Evolutionary conservation across 2,329 filamentous ascomycete genomes (phyloP), one percentile per base, ranked within the genome.

Genomic region (Aspergillus sp.): DNA sequence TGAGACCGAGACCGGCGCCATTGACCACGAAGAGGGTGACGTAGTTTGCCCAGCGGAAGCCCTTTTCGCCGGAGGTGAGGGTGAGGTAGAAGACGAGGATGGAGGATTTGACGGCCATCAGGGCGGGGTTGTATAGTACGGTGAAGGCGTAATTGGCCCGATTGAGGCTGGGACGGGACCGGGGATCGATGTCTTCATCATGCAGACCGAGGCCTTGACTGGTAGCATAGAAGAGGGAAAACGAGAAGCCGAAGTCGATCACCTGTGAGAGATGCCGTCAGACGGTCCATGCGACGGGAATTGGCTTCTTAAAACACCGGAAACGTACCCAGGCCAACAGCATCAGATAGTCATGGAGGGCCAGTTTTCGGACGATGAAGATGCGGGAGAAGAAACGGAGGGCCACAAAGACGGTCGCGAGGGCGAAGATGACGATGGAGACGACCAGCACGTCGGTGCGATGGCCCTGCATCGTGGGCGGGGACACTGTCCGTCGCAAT

Each of bases 31-130:
- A 78, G 1, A 96, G 76, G 0, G 89, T 90, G 4, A 81, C 77
- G 77, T 91, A 91, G n/a, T 90, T 94, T n/a, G 86, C 85, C 72
- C 87, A 83, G 53, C 88, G 84, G 59, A 96, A 86, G 46, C 92
- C 78, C 57, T 84, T 83, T 60, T 95, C 85, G 53, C 90, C 88
- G 62, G 86, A 87, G 22, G 90, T 89, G 45, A 96, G 79, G 38
- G 87, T 86, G 46, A 96, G 79, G 73, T 95, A 96, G 71, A 96
- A 96, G 49, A 94, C 80, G 52, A 96, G 79, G 62, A 96, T 89
- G n/a, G 90, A 95, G 0, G 89, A 91, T 73, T 96, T 96, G 47
- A 90, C 90, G 2, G 88, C 85, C 89, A 95, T 95, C 51, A 96
- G 78, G 3, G 89, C 87, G 11, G 91, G 91, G 66, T 96, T 95